These are phyloP conservation scores for Bipolaris victoriae DNA, from an alignment of 2,329 filamentous ascomycete species.

Conservation along the genomic window DNA sequence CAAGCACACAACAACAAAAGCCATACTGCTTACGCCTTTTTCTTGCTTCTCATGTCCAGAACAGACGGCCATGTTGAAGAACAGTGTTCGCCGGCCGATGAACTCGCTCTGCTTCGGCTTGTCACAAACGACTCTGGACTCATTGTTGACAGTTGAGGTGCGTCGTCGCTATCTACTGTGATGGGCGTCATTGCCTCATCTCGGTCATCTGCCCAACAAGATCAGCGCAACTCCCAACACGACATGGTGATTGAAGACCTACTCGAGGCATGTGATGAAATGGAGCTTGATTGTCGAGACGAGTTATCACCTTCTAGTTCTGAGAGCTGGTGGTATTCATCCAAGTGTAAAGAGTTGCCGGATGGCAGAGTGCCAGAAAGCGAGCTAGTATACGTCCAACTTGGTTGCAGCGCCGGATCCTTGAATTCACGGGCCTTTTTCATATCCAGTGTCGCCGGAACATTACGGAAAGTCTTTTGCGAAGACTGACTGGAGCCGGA, in stretches of 20 bases:
- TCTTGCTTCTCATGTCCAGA: constrained; percentile 3
- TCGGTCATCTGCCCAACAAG: constrained; percentile 31
- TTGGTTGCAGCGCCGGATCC: constrained; percentile 39
- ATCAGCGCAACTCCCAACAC: not conserved
- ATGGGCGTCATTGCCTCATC: constrained; percentile 30
- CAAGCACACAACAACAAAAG: not conserved
- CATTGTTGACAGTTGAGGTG: constrained; percentile 31
- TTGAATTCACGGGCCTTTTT: constrained; percentile 21
- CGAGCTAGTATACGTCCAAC: constrained; percentile 40
- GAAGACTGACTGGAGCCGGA: constrained; percentile 27
- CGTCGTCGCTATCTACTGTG: constrained; percentile 29
- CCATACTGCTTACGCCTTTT: constrained; percentile 8
- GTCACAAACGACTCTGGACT: constrained; percentile 36
- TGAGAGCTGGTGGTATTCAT: constrained; percentile 31
- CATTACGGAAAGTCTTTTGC: constrained; percentile 10
- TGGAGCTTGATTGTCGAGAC: constrained; percentile 39
- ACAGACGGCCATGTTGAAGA: constrained; percentile 1
- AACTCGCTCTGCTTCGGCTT: constrained; percentile 30
- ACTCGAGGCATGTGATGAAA: constrained; percentile 38
- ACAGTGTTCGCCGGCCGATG: constrained; percentile 18
- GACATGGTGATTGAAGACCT: constrained; percentile 12
- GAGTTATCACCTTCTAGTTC: constrained; percentile 42
- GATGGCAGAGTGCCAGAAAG: constrained; percentile 42
- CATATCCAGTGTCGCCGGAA: constrained; percentile 13
- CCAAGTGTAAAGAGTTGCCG: constrained; percentile 38